These are phyloP conservation scores for Harrya chromipes DNA, from an alignment of 768 basidiomycete genomes.

Conservation along the genomic window DNA sequence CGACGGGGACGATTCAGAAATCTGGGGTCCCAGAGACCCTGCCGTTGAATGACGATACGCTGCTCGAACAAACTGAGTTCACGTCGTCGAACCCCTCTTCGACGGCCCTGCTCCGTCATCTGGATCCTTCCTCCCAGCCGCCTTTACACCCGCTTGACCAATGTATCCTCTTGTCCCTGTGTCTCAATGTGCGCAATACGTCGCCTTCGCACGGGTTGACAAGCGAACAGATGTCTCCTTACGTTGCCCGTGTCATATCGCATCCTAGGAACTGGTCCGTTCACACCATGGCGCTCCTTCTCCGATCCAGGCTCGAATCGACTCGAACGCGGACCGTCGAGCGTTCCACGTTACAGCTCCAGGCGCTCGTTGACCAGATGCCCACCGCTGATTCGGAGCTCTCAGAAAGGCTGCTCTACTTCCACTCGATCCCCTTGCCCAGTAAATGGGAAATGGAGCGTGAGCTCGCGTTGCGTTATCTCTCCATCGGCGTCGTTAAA, in stretches of 20 bases:
- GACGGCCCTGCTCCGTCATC: conserved; percentile 53
- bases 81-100: conserved; percentile 64
- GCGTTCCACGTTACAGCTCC: conserved; percentile 86
- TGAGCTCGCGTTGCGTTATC: conserved; percentile 82
- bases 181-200: conserved; percentile 85
- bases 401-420: conserved; percentile 72
- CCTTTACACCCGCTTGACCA: conserved; percentile 92
- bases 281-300: conserved; percentile 93
- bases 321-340: conserved; percentile 90
- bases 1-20: background rate
- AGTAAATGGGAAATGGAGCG: conserved; percentile 92
- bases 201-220: conserved; percentile 90
- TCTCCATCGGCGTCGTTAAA: conserved; percentile 81
- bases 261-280: conserved; percentile 95
- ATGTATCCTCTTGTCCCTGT: conserved; percentile 85
- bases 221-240: conserved; percentile 88
- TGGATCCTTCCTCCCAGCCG: conserved; percentile 84
- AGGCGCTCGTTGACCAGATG: conserved; percentile 96
- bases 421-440: conserved; percentile 80
- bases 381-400: conserved; percentile 76
- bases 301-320: conserved; percentile 89
- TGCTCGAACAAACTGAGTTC: conserved; percentile 91
- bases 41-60: conserved; percentile 89
- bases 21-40: conserved; percentile 70
- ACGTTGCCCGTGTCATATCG: conserved; percentile 82